A percentile compares a stretch with the other conserved stretches of the same genome.
Conservation (phyloP, 192 early-diverging fungal genomes). For the Phycomyces blakesleeanus region DNA sequence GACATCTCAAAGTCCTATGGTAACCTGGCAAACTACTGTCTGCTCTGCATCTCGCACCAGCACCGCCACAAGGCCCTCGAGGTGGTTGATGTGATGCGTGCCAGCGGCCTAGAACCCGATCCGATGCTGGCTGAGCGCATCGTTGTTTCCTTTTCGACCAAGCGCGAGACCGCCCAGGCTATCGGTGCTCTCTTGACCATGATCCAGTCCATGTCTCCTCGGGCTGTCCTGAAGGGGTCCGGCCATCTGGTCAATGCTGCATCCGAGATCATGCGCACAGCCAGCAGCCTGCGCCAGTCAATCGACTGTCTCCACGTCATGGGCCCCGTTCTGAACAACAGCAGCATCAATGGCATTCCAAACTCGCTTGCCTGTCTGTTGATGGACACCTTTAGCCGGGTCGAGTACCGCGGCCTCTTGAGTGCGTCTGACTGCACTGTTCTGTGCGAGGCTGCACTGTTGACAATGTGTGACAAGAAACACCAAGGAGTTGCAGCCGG, state of each 20-base stretch:
- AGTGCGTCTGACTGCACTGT: slow-evolving; percentile 8
- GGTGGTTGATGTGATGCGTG: slow-evolving; percentile 28
- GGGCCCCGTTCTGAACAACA: neutral
- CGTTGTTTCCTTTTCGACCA: slow-evolving; percentile 4
- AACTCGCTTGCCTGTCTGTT: slow-evolving; percentile 2
- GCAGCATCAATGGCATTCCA: slow-evolving; percentile 4
- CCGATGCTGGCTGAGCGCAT: slow-evolving; percentile 21
- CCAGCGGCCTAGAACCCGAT: slow-evolving; percentile 25
- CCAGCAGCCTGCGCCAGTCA: neutral
- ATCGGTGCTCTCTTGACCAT: slow-evolving; percentile 16
- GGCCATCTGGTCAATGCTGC: slow-evolving; percentile 12
- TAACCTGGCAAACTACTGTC: slow-evolving; percentile 31
- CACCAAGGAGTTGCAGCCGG: too few relatives aligned
- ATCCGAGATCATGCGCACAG: slow-evolving; percentile 4
- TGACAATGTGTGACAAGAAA: too few relatives aligned
- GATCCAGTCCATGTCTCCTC: slow-evolving; percentile 8
- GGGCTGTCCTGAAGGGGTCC: slow-evolving; percentile 16
- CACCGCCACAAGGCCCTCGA: neutral
- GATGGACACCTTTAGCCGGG: slow-evolving; percentile 1
- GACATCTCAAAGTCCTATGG: slow-evolving; percentile 34
- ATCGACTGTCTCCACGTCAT: slow-evolving; percentile 3
- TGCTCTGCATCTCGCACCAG: slow-evolving; percentile 18
- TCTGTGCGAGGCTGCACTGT: slow-evolving; percentile 7
- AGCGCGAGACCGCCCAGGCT: slow-evolving; percentile 5
- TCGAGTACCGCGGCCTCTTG: neutral